Conservation (phyloP, 164 flowering plant genomes). For the Euptelea pleiosperma region DNA sequence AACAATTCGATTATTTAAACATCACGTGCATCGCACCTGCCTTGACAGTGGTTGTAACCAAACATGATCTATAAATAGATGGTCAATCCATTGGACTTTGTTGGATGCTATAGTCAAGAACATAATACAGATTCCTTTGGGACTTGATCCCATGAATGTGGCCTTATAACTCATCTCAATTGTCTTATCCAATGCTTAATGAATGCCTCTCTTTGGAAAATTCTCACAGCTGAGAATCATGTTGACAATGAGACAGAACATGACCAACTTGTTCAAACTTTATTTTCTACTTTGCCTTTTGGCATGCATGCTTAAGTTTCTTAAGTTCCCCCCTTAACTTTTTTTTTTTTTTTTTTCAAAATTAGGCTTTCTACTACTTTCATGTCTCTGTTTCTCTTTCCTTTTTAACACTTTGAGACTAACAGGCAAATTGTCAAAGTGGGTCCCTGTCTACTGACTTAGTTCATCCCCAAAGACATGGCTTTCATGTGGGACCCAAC, state of each 20-base stretch:
- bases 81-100: neutral
- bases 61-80: no score
- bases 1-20: no score
- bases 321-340: no score
- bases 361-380: no score
- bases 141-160: neutral
- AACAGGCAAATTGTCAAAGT: neutral
- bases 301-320: no score
- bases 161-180: neutral
- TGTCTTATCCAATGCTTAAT: neutral
- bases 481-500: neutral
- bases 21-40: no score
- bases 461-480: neutral
- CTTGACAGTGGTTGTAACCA: neutral
- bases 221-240: no score
- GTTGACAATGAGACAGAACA: neutral
- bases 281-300: no score
- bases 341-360: no score
- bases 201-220: neutral
- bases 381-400: no score
- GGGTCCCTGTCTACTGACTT: neutral
- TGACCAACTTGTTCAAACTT: neutral
- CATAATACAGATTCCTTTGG: neutral
- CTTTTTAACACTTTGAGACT: neutral
- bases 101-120: neutral